These are phyloP conservation scores for Ganoderma leucocontextum DNA, from an alignment of 1,284 basidiomycete genomes.

Conservation along the genomic window DNA sequence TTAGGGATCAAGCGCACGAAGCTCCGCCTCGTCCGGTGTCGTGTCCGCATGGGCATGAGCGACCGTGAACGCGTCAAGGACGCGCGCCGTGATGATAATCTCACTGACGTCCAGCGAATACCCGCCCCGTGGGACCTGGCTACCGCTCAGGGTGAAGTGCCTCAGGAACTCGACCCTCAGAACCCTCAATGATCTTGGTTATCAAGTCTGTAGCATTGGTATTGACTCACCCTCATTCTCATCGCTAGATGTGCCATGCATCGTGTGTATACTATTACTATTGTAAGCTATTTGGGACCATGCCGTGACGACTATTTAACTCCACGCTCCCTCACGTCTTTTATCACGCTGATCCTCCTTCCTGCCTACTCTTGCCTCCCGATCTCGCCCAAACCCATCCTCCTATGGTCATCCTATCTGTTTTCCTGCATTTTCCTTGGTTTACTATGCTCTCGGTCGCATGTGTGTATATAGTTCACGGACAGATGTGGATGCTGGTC, in stretches of 20 bases:
- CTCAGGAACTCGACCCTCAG: not conserved
- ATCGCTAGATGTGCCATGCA: conserved; percentile 6
- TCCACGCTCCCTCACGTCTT: conserved; percentile 2
- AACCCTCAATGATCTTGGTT: not conserved
- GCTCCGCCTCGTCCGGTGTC: conserved; percentile 75
- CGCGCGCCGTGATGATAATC: conserved; percentile 75
- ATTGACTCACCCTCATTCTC: not conserved
- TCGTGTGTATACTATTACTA: conserved; percentile 8
- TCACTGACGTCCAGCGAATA: conserved; percentile 72
- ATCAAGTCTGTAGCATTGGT: conserved; percentile 5
- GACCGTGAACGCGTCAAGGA: conserved; percentile 73
- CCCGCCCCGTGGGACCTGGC: conserved; percentile 76
- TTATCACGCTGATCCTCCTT: not conserved
- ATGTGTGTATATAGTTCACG: conserved; percentile 4
- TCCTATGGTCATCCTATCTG: not conserved
- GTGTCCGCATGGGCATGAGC: conserved; percentile 75
- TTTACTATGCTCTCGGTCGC: conserved; percentile 4
- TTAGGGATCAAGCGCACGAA: conserved; percentile 87
- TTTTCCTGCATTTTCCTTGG: not conserved
- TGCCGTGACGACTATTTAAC: conserved; percentile 8
- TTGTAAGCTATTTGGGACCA: conserved; percentile 7
- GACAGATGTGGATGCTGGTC: conserved; percentile 9
- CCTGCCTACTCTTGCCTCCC: not conserved
- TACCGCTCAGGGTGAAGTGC: not conserved
- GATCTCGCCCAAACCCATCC: not conserved